Evolutionary conservation across 1,139 yeast species (phyloP).

Genomic region (Geotrichum reessii): DNA sequence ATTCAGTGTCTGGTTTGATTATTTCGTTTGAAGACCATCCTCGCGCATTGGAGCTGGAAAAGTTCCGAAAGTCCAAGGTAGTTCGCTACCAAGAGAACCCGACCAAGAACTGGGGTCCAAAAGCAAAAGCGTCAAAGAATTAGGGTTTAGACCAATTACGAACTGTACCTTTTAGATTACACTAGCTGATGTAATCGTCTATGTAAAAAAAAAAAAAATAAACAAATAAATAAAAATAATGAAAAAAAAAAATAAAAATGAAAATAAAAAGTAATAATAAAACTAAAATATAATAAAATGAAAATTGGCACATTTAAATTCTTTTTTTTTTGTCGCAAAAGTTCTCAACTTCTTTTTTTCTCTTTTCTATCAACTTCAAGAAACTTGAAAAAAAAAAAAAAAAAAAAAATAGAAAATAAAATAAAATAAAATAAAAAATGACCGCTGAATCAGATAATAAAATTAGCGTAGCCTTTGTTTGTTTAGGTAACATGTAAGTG

Average conservation of each 20-base stretch:
- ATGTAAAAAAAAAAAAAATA: not conserved
- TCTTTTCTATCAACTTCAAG: not conserved
- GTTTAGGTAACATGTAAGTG: conserved; percentile 82
- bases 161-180: not conserved
- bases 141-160: not conserved
- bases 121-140: conserved; percentile 43
- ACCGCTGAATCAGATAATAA: conserved; percentile 23
- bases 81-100: conserved; percentile 91
- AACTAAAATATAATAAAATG: too few species aligned
- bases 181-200: not conserved
- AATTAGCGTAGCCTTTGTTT: conserved; percentile 75
- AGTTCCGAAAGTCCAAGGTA: conserved; percentile 66
- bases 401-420: not conserved
- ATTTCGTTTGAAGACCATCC: conserved; percentile 49
- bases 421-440: too few species aligned
- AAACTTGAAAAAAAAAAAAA: not conserved
- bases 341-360: not conserved
- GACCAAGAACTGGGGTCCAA: conserved; percentile 93
- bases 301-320: not conserved
- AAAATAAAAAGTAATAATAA: too few species aligned
- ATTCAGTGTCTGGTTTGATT: conserved; percentile 19
- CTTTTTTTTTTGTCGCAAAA: not conserved
- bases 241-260: not conserved
- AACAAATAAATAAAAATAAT: not conserved
- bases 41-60: conserved; percentile 50